Base-by-base conservation (phyloP, 495 filamentous ascomycete genomes). In the Penicillium flavigenum region DNA sequence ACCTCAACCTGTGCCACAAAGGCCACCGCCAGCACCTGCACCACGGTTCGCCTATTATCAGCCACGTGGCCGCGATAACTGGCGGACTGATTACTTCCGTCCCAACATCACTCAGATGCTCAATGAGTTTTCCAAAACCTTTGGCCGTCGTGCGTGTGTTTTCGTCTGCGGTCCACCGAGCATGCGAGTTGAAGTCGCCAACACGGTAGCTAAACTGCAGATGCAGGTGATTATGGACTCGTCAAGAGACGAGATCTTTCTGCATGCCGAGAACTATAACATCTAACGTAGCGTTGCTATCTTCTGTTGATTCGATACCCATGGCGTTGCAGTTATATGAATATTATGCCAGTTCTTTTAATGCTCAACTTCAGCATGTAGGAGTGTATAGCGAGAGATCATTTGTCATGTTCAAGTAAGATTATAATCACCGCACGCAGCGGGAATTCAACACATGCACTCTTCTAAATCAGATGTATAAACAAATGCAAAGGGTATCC, bases 221-320 rank as follows among this genome's bases (percentile, higher is more conserved):
- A 79, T 79, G 36, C 82, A 86, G 71, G 92, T 98, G 34, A 88
- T 89, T 88, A 81, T 79, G 3, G 86, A 89, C 61, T 81, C 85
- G 17, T 80, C 81, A 50, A 83, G 86, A 44, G 93, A 96, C 66
- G 93, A 98, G 82, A 87, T 98, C 56, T 96, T 91, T 69, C 70
- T 98, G 71, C 93, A 97, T 79, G 88, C 92, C 11, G 93, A 98
- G 80, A 96, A 96, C 70, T 96, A 95, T 74, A 89, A 91, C 39
- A 76, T 93, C 50, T 95, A 66, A 79, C 51, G 46, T 44, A 43
- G 45, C 47, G 20, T 46, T 45, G 50, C 12, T 54, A 16, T 57
- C 54, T 56, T 54, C 53, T 60, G 20, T 44, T 61, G 32, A 58
- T 52, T 56, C 16, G 53, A 68, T 70, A 63, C 63, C 65, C 56